Percentiles rank a stretch among this genome's conserved stretches.
phyloP scores from a whole-genome alignment of 2,329 filamentous ascomycete genomes.

The Penicillium sp. region DNA sequence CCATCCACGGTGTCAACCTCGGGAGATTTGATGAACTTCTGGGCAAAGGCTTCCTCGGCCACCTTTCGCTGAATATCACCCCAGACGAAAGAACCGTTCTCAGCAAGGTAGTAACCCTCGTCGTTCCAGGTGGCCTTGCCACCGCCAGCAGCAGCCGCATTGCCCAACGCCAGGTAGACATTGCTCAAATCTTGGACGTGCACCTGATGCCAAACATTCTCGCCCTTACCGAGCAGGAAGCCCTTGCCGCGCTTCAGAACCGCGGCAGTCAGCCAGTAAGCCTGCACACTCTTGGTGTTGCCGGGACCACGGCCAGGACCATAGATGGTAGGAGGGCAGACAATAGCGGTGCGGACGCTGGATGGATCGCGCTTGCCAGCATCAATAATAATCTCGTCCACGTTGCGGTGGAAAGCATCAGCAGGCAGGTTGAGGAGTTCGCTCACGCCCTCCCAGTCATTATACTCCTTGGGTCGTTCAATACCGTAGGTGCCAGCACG shows the following conservation, averaged over 20 bases:
- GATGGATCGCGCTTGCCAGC: conserved; percentile 25
- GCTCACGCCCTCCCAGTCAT: conserved; percentile 46
- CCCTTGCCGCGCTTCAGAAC: conserved; percentile 38
- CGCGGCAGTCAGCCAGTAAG: conserved; percentile 41
- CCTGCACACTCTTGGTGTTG: conserved; percentile 42
- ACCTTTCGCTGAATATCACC: conserved; percentile 39
- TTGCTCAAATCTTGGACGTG: conserved; percentile 43
- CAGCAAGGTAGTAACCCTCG: conserved; percentile 51
- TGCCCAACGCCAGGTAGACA: conserved; percentile 36
- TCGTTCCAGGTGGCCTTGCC: conserved; percentile 42
- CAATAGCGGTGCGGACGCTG: conserved; percentile 38
- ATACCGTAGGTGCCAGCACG: conserved; percentile 40
- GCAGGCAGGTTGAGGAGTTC: conserved; percentile 44
- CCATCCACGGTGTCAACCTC: conserved; percentile 37
- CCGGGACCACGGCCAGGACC: conserved; percentile 39
- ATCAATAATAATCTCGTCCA: conserved; percentile 41
- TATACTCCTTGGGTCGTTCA: conserved; percentile 44
- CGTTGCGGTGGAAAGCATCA: conserved; percentile 41
- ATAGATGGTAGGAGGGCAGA: conserved; percentile 44
- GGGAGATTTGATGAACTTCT: conserved; percentile 51
- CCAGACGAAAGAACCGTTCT: conserved; percentile 44
- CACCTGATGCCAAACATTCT: conserved; percentile 43
- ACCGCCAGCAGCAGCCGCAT: conserved; percentile 39
- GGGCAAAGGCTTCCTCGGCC: conserved; percentile 50
- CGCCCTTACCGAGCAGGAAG: conserved; percentile 40